Evolutionary conservation across 148 eudicot species (phyloP).

Genomic region (Silene conica): DNA sequence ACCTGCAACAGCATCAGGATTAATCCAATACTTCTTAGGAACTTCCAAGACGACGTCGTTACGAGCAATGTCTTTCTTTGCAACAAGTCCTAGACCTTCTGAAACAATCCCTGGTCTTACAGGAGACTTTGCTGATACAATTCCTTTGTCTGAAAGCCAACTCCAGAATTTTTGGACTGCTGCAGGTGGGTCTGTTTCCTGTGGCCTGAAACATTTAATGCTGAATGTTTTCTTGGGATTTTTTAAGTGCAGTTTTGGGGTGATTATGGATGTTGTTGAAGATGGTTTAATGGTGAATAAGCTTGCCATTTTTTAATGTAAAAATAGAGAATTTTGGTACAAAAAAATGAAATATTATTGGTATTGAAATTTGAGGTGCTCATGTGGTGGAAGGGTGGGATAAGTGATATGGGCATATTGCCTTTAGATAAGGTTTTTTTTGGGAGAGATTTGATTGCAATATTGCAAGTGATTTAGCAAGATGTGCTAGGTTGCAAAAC

Average conservation of each 20-base stretch:
- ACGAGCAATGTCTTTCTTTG: slow-evolving; percentile 56
- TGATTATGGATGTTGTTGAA: slow-evolving; percentile 22
- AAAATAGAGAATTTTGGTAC: neutral
- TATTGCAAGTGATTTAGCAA: neutral
- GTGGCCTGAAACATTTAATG: slow-evolving; percentile 32
- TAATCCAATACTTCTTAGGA: slow-evolving; percentile 78
- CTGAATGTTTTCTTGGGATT: slow-evolving; percentile 21
- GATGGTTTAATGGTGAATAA: slow-evolving; percentile 20
- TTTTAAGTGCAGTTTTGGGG: slow-evolving; percentile 7
- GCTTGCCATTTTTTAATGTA: slow-evolving; percentile 22
- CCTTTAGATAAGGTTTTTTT: slow-evolving; percentile 1
- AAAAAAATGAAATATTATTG: neutral
- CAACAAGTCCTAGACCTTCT: slow-evolving; percentile 81
- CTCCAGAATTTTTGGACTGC: slow-evolving; percentile 72
- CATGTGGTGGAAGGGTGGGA: slow-evolving; percentile 2
- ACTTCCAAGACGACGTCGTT: slow-evolving; percentile 94
- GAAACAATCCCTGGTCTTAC: slow-evolving; percentile 59
- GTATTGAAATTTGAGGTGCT: neutral
- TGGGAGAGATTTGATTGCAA: no score
- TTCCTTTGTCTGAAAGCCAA: slow-evolving; percentile 67
- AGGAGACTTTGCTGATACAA: slow-evolving; percentile 55
- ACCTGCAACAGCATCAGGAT: slow-evolving; percentile 60
- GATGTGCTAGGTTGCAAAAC: neutral
- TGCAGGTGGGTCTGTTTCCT: slow-evolving; percentile 36
- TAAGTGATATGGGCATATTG: slow-evolving; percentile 3